These are phyloP conservation scores for Pigoraptor vietnamica DNA, from an alignment of 78 protist species.

Conservation along the genomic window DNA sequence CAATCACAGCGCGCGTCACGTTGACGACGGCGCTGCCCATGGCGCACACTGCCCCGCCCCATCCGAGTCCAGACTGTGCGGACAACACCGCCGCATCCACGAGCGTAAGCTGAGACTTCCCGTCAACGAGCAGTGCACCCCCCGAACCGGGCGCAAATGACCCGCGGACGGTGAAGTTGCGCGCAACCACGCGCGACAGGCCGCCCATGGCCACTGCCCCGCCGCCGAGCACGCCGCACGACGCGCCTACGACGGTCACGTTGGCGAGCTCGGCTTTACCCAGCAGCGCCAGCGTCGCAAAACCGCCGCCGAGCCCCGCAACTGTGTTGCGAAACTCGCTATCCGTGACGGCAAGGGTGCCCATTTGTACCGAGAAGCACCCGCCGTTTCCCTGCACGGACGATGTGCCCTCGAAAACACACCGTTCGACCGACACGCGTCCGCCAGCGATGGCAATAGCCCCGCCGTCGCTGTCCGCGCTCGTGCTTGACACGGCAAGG, in stretches of 20 bases:
- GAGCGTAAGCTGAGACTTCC: neutral
- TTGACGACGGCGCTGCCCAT: too few species aligned
- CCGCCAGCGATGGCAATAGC: neutral
- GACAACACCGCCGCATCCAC: neutral
- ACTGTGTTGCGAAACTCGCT: neutral
- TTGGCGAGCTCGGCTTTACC: neutral
- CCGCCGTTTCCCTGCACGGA: neutral
- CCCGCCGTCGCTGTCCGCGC: neutral
- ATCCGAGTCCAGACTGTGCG: neutral
- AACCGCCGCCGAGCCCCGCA: neutral
- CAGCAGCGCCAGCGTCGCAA: neutral
- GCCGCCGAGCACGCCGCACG: neutral
- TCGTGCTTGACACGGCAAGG: neutral
- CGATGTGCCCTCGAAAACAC: neutral
- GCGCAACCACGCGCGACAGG: neutral
- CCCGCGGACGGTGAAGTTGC: neutral
- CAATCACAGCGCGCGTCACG: neutral
- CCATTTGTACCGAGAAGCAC: neutral
- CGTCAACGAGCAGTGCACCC: neutral
- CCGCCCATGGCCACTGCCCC: neutral
- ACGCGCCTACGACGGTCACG: neutral
- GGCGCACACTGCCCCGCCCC: neutral
- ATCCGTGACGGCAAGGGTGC: neutral
- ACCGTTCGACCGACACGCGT: neutral
- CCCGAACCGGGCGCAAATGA: neutral